phyloP scores from a whole-genome alignment of 139 green algal species.

The Asterochloris sp. region DNA sequence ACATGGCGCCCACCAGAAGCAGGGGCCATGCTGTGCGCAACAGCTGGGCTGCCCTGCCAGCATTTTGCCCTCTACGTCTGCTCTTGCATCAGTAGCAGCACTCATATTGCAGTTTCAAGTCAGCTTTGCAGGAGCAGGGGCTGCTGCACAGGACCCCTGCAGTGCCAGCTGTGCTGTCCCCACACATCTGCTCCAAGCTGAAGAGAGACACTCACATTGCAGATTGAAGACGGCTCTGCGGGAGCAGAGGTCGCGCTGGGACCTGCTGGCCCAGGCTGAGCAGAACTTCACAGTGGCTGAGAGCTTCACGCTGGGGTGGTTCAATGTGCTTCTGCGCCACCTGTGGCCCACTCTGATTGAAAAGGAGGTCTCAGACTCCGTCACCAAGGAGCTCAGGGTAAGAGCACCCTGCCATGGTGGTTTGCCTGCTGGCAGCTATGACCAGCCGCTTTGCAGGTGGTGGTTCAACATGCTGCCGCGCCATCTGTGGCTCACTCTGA shows the following conservation, averaged over 20 bases:
- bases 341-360: constrained; percentile 23
- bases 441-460: neutral
- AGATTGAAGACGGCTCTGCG: neutral
- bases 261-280: neutral
- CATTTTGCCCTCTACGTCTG: no score
- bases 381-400: constrained; percentile 13
- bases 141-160: no score
- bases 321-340: constrained; percentile 22
- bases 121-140: no score
- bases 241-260: neutral
- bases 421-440: no score
- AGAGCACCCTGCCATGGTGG: neutral
- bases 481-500: constrained; percentile 7
- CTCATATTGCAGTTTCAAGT: no score
- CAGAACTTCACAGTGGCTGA: constrained; percentile 18
- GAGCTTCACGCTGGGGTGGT: constrained; percentile 22
- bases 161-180: neutral
- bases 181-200: neutral
- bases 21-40: no score
- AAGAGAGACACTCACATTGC: neutral
- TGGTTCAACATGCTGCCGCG: constrained; percentile 12
- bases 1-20: no score
- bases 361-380: constrained; percentile 15
- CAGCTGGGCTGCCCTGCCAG: no score
- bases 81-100: no score